Evolutionary conservation across 129 eudicot species (phyloP), one percentile per base, ranked within the genome.

Genomic region (Glebionis coronaria): DNA sequence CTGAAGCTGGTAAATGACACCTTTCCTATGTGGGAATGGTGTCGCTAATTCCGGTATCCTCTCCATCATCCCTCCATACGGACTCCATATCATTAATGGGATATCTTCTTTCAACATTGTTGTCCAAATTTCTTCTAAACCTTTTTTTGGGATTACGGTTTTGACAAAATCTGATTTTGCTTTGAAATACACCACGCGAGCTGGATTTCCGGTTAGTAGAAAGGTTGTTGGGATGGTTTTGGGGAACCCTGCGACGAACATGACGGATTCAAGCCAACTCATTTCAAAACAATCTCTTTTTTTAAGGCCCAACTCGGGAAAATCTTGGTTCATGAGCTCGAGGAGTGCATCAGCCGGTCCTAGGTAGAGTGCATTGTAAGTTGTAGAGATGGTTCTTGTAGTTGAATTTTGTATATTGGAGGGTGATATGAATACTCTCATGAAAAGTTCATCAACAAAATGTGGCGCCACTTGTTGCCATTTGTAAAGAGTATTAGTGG

Each of bases 231-330:
- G 42, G 10, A 35, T 10, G 10, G 10, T 35, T 35, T 1, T 35
- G 42, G 42, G 42, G 78, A 44, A 68, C 2, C 29, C 3, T 2
- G 62, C 29, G 20, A 13, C 44, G 51, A 73, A 73, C 5, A 86
- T 58, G 3, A 86, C 76, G 0, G 88, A 80, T 10, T 82, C 47
- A 2, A 86, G 60, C 93, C 86, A 86, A 50, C 82, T 86, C 88
- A 75, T 82, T 58, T 82, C 88, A 0, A 21, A 15, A 46, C 81
- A 82, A 35, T 35, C 42, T 9, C 10, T 35, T 1, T 6, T 35
- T 7, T 35, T 7, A 7, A 35, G 42, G 0, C 23, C 78, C 68
- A 10, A 73, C 31, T 58, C 23, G 15, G 6, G 58, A 44, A 11
- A 86, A 19, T 4, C 77, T 73, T 25, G 78, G 40, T 56, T 83